Evolutionary conservation across 805 yeast species (phyloP), one percentile per base, ranked within the genome.

Genomic region (Brettanomyces anomalus): DNA sequence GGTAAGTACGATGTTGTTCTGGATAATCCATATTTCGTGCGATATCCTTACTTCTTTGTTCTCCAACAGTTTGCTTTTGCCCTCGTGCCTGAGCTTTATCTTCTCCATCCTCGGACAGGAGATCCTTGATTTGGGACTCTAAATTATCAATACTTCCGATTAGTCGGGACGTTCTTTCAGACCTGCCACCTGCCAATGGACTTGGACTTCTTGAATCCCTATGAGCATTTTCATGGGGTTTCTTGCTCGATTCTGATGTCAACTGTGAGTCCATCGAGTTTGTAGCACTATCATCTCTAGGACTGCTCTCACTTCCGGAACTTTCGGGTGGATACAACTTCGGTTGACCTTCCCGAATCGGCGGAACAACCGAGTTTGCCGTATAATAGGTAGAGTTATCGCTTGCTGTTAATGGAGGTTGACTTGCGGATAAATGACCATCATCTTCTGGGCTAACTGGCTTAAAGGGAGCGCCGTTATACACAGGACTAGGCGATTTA

Each of bases 141-240:
- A 60, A 41, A 33, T 54, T 46, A 36, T 57, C 63, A 33, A 60
- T 53, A 14, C 52, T 58, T 26, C 52, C 55, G 28, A 49, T 43
- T 4, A 60, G 42, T 32, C 50, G 55, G 2, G 44, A 41, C 19
- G 35, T 41, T 6, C 38, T 19, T 30, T 39, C 33, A 11, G 33
- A 18, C 6, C 26, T 15, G 28, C 28, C 28, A 11, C 28, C 28
- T 24, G 28, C 28, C 39, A 17, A 14, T 5, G 39, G 31, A n/a
- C 39, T 21, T 17, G 30, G 37, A 20, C 37, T 35, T 24, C 28
- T 24, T 11, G 28, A 24, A 11, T 24, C 10, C 28, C 28, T 11
- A 11, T 24, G 6, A 7, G 3, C 3, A 11, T 24, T 24, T 24
- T 7, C 6, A 11, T 11, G 28, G 10, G 28, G 28, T 24, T 11